A percentile compares a stretch with the other conserved stretches of the same genome.
These are phyloP conservation scores for Myxozyma geophila DNA, from an alignment of 805 yeast genomes.

Conservation along the genomic window DNA sequence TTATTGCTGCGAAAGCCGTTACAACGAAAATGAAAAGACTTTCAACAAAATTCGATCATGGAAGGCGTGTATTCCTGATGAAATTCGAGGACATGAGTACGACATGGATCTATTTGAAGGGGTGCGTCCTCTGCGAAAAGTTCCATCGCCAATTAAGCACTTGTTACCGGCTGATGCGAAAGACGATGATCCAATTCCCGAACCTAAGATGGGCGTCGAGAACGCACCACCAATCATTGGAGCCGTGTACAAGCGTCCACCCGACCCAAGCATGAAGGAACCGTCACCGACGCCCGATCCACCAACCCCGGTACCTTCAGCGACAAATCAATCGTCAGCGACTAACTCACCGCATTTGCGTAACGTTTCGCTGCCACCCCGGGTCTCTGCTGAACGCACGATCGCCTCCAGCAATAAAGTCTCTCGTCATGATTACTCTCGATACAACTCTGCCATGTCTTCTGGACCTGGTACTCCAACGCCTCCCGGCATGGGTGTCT, in stretches of 20 bases:
- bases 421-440: constrained; percentile 23
- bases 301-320: constrained; percentile 26
- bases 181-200: constrained; percentile 75
- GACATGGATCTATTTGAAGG: constrained; percentile 68
- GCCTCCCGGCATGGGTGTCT: constrained; percentile 14
- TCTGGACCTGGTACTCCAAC: constrained; percentile 26
- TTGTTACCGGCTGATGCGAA: constrained; percentile 76
- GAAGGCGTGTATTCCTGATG: constrained; percentile 98
- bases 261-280: constrained; percentile 76
- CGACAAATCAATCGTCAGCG: constrained; percentile 18
- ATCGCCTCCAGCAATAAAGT: constrained; percentile 4
- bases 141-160: constrained; percentile 83
- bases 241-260: constrained; percentile 79
- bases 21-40: constrained; percentile 85
- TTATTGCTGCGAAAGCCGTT: constrained; percentile 92
- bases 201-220: constrained; percentile 77
- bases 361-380: constrained; percentile 19
- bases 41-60: constrained; percentile 96
- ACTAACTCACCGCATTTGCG: constrained; percentile 35
- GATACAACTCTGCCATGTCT: constrained; percentile 21
- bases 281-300: constrained; percentile 52
- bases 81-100: constrained; percentile 71
- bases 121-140: constrained; percentile 70
- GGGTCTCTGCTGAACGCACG: constrained; percentile 21
- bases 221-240: constrained; percentile 96